phyloP scores from a whole-genome alignment of 306 rosid species.

The Acmispon strigosus region DNA sequence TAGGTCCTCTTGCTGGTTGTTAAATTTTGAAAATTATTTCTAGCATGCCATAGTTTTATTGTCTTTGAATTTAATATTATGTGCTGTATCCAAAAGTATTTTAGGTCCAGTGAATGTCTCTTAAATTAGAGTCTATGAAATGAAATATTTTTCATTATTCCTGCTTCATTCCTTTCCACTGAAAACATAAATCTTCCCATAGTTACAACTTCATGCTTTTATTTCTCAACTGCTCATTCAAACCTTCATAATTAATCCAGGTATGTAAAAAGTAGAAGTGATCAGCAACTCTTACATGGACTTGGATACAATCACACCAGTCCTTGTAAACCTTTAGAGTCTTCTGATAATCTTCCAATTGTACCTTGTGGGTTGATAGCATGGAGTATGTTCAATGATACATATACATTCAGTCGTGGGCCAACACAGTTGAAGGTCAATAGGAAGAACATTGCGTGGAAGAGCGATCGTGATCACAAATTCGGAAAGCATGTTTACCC shows the following conservation, averaged over 20 bases:
- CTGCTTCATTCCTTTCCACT: neutral
- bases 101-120: neutral
- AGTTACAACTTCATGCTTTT: neutral
- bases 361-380: constrained; percentile 96
- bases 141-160: neutral
- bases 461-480: constrained; percentile 85
- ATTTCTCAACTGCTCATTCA: constrained; percentile 17
- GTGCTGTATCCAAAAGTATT: neutral
- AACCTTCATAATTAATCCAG: constrained; percentile 39
- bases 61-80: neutral
- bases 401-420: constrained; percentile 59
- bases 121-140: neutral
- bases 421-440: constrained; percentile 61
- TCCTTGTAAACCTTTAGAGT: constrained; percentile 68
- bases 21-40: constrained; percentile 7
- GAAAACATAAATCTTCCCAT: neutral
- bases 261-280: constrained; percentile 88
- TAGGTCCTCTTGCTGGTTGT: neutral
- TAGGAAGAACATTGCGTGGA: constrained; percentile 90
- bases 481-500: constrained; percentile 90
- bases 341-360: constrained; percentile 49
- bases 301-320: constrained; percentile 53
- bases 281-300: constrained; percentile 76
- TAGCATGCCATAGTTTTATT: neutral
- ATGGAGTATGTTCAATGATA: constrained; percentile 95